These are phyloP conservation scores for Phoma sp. DNA, from an alignment of 2,329 filamentous ascomycete species.

Conservation along the genomic window DNA sequence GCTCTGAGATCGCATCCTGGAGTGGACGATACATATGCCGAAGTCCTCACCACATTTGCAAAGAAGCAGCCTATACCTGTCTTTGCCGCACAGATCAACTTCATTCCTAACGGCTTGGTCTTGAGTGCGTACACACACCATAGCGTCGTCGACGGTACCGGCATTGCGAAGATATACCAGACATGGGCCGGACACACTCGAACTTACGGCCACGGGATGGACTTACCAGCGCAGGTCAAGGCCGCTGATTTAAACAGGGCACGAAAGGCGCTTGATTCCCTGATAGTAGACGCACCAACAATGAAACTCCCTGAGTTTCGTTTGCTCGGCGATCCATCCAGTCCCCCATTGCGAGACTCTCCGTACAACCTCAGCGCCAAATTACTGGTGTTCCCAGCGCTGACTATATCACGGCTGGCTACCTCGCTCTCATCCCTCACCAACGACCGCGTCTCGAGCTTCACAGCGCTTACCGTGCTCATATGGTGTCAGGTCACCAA, in stretches of 20 bases:
- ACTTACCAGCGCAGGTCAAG: neutral
- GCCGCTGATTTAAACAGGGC: neutral
- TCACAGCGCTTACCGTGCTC: slow-evolving; percentile 25
- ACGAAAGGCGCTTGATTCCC: neutral
- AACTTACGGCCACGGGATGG: neutral
- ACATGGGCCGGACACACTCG: slow-evolving; percentile 18
- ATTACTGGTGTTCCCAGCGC: neutral
- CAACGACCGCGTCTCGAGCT: slow-evolving; percentile 13
- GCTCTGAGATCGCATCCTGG: slow-evolving; percentile 20
- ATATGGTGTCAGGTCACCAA: slow-evolving; percentile 30
- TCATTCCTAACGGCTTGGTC: slow-evolving; percentile 37
- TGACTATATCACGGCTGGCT: neutral
- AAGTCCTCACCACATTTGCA: slow-evolving; percentile 10
- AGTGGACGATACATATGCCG: slow-evolving; percentile 22
- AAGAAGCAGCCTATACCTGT: slow-evolving; percentile 23
- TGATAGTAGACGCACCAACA: neutral
- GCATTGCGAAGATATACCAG: slow-evolving; percentile 21
- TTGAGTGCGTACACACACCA: slow-evolving; percentile 39
- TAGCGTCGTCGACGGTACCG: slow-evolving; percentile 27
- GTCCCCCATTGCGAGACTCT: neutral
- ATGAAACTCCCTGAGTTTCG: slow-evolving; percentile 5
- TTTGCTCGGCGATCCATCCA: neutral
- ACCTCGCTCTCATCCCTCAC: slow-evolving; percentile 1
- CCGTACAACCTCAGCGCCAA: slow-evolving; percentile 4
- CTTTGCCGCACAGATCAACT: slow-evolving; percentile 33